A percentile compares a stretch with the other conserved stretches of the same genome.
Evolutionary conservation across 2,329 filamentous ascomycete genomes (phyloP).

Genomic region (Xylariaceae sp.): DNA sequence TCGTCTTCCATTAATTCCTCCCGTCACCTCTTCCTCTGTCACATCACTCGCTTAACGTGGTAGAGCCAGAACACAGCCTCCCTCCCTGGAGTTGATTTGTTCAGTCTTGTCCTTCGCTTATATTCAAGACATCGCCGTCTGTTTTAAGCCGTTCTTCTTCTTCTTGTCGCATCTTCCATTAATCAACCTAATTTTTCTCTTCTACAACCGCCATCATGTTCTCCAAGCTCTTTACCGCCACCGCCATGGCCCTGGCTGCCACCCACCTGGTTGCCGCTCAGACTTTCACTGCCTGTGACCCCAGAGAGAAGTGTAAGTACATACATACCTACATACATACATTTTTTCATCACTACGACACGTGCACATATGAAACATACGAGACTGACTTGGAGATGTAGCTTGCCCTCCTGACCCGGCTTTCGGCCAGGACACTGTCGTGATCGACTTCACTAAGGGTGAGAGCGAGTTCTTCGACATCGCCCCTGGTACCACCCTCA

Average conservation of each 20-base stretch:
- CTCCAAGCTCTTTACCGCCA: slow-evolving; percentile 42
- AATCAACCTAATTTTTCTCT: background rate
- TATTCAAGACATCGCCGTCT: slow-evolving; percentile 7
- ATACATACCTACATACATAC: background rate
- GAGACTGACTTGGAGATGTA: slow-evolving; percentile 29
- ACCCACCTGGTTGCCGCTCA: slow-evolving; percentile 48
- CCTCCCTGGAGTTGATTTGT: background rate
- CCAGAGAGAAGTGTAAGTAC: slow-evolving; percentile 44
- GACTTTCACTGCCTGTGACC: slow-evolving; percentile 53
- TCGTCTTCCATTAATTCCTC: background rate
- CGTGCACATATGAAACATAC: background rate
- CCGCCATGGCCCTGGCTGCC: slow-evolving; percentile 46
- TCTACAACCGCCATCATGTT: slow-evolving; percentile 33
- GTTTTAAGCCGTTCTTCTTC: slow-evolving; percentile 5
- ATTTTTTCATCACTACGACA: background rate
- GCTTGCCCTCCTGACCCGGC: slow-evolving; percentile 72
- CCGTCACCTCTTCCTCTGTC: slow-evolving; percentile 11
- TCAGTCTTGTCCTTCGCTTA: slow-evolving; percentile 17
- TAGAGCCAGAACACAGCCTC: slow-evolving; percentile 10
- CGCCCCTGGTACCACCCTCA: slow-evolving; percentile 44
- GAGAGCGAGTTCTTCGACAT: slow-evolving; percentile 51
- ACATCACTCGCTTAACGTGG: slow-evolving; percentile 22
- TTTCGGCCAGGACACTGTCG: slow-evolving; percentile 53
- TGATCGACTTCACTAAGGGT: slow-evolving; percentile 74
- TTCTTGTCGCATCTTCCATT: background rate